These are phyloP conservation scores for Lactarius evosmus DNA, from an alignment of 768 basidiomycete genomes.

Conservation along the genomic window DNA sequence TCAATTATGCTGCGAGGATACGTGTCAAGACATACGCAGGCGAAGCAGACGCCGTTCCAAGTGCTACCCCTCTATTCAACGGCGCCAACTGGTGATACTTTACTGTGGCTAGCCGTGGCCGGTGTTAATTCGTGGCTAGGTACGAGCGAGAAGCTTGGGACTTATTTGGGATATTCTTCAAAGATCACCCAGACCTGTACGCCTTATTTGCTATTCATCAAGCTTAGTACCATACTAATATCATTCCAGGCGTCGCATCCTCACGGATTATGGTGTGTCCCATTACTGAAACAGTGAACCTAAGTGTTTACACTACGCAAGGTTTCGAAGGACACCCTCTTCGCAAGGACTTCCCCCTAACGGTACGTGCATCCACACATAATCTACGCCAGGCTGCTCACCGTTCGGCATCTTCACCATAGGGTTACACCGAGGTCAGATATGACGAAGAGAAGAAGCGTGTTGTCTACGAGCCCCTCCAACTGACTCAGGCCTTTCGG, in stretches of 20 bases:
- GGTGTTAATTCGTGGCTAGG: constrained; percentile 41
- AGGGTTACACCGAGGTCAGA: constrained; percentile 98
- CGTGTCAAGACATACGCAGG: constrained; percentile 97
- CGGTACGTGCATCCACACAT: constrained; percentile 48
- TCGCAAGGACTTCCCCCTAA: constrained; percentile 97
- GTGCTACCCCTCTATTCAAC: constrained; percentile 69
- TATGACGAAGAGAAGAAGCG: constrained; percentile 98
- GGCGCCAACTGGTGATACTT: constrained; percentile 87
- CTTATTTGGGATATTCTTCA: constrained; percentile 95
- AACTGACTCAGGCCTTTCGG: constrained; percentile 98
- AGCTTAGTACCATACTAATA: constrained; percentile 27
- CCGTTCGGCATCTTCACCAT: constrained; percentile 15
- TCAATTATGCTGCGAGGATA: constrained; percentile 76
- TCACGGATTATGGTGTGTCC: constrained; percentile 89
- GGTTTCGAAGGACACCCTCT: constrained; percentile 97
- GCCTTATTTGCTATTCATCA: constrained; percentile 35
- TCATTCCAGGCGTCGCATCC: constrained; percentile 75
- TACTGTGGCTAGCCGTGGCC: neutral
- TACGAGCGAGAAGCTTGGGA: constrained; percentile 99
- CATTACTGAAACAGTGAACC: constrained; percentile 1
- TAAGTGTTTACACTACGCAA: constrained; percentile 33
- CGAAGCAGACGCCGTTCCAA: constrained; percentile 89
- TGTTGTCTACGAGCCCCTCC: constrained; percentile 95
- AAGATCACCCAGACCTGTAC: constrained; percentile 92
- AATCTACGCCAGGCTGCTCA: constrained; percentile 5